Evolutionary conservation across 139 green algal genomes (phyloP).

Genomic region (Ettlia oleoabundans): DNA sequence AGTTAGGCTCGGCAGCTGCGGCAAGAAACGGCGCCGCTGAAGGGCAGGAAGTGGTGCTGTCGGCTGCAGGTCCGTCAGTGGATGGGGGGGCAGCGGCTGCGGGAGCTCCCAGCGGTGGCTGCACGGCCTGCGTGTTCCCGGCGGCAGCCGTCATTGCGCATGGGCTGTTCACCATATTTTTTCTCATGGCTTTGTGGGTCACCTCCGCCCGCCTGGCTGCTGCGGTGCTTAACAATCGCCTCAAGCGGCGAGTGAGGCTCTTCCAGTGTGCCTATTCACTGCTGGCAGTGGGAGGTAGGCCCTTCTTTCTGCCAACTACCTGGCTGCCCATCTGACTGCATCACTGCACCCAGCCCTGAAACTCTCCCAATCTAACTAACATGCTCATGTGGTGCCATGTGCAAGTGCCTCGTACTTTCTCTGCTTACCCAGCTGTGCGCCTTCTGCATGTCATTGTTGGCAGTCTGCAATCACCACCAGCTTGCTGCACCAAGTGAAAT

Average conservation of each 20-base stretch:
- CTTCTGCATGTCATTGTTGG: not conserved
- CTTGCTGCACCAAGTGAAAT: too few relatives aligned
- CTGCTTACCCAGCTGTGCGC: not conserved
- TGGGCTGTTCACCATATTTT: not conserved
- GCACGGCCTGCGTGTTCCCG: slow-evolving; percentile 40
- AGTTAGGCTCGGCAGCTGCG: not conserved
- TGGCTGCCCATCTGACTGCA: not conserved
- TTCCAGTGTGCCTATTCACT: slow-evolving; percentile 15
- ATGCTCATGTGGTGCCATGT: too few relatives aligned
- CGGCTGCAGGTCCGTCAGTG: too few relatives aligned
- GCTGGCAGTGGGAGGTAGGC: slow-evolving; percentile 16
- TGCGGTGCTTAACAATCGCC: slow-evolving; percentile 32
- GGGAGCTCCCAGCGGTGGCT: not conserved
- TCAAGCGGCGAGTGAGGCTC: slow-evolving; percentile 12
- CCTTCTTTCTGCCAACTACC: too few relatives aligned
- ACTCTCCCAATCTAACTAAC: too few relatives aligned
- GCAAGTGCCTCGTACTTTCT: too few relatives aligned
- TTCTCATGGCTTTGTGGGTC: slow-evolving; percentile 26
- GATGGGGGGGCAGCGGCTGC: too few relatives aligned
- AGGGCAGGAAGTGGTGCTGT: too few relatives aligned
- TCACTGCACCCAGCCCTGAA: not conserved
- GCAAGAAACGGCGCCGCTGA: not conserved
- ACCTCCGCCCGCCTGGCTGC: not conserved
- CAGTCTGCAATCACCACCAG: not conserved
- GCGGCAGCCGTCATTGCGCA: slow-evolving; percentile 40